A percentile compares a stretch with the other conserved stretches of the same genome.
These are phyloP conservation scores for Penicillium subrubescens DNA, from an alignment of 495 filamentous ascomycete species.

Conservation along the genomic window DNA sequence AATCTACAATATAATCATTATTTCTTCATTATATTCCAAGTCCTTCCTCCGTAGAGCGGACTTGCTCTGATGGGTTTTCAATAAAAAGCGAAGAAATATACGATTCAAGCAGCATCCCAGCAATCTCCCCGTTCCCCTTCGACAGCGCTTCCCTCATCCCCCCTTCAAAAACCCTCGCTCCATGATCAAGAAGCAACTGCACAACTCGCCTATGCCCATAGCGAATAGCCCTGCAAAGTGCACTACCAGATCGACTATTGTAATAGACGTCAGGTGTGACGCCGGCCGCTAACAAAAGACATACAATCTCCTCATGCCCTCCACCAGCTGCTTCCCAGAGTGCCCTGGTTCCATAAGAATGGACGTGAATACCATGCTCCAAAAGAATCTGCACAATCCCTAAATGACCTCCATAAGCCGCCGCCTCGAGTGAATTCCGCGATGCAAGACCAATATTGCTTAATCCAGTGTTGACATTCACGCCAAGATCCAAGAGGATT, in stretches of 20 bases:
- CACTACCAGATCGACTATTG: background rate
- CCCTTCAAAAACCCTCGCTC: background rate
- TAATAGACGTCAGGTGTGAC: background rate
- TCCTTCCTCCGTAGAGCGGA: background rate
- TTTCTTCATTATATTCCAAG: background rate
- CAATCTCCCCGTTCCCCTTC: background rate
- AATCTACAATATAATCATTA: background rate
- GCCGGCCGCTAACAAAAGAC: background rate
- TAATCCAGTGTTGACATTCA: background rate
- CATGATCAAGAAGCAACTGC: background rate
- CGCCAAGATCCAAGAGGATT: background rate
- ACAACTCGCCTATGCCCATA: background rate
- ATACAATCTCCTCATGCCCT: background rate
- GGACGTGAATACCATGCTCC: background rate
- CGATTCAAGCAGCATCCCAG: background rate
- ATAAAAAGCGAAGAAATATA: background rate
- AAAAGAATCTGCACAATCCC: background rate
- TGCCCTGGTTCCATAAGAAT: background rate
- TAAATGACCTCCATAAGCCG: background rate
- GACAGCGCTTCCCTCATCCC: background rate
- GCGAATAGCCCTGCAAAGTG: background rate
- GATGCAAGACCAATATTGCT: background rate
- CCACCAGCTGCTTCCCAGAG: background rate
- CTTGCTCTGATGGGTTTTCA: too few relatives aligned
- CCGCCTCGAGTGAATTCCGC: background rate